Evolutionary conservation across 2,329 filamentous ascomycete species (phyloP), one percentile per base, ranked within the genome.

Genomic region (Leptosphaerulina australis): DNA sequence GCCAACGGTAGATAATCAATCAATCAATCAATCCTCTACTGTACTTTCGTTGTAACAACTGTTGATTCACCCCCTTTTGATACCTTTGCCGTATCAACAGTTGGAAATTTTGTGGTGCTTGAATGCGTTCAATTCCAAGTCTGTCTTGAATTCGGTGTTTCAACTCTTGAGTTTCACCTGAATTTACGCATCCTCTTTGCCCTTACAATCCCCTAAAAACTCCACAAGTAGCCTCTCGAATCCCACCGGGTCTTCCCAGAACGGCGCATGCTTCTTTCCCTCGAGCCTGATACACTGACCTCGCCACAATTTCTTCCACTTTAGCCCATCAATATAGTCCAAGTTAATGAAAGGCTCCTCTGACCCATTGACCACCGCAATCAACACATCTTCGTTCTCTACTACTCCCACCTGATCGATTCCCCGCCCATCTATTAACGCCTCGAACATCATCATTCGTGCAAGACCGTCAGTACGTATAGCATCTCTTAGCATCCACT

Each of bases 331-430:
- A 25, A 70, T n/a, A 46, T 66, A 72, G 3, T 65, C 67, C 28
- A 72, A 30, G 31, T 68, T 59, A 5, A 72, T 57, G 47, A 60
- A 71, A 26, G 63, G 66, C 35, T 71, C 68, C 1, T 59, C 54
- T 3, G 24, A 56, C 1, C 68, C 68, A 50, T 71, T 70, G 7
- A 71, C 60, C 3, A 72, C 67, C 5, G 57, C 67, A 35, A 64
- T 29, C 9, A 60, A 29, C 35, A 64, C 58, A 14, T 59, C 56
- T 5, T 38, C 58, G 21, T 44, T 45, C 47, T 35, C 40, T 11
- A 44, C 29, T 18, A 44, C 10, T 2, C 30, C 10, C 22, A 35
- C 40, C 30, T 35, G 15, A 24, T 45, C 12, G 2, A 35, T 43
- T 1, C 59, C 63, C 3, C 34, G 31, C 2, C 55, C 60, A 2